Base-by-base conservation (phyloP, 441 rosid genomes). In the Erysimum pusillum region DNA sequence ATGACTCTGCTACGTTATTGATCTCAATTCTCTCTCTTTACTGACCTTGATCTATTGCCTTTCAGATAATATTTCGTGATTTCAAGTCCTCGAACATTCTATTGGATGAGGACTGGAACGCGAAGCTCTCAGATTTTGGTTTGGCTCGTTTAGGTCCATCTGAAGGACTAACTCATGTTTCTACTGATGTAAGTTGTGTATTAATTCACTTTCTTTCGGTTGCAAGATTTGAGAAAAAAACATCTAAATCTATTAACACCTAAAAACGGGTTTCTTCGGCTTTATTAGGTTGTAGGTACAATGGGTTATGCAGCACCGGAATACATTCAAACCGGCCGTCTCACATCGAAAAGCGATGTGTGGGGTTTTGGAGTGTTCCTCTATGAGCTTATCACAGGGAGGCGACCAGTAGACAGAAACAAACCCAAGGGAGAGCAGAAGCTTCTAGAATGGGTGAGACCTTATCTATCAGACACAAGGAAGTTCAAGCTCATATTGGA, bases 241-340 rank as follows among this genome's bases (percentile, higher is more conserved):
- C 31, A 22, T 41, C 12, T 42, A 63, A 5, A 9, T 44, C 17
- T 62, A 35, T 15, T 13, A 52, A 52, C n/a, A 4, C 1, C 8
- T 68, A 39, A 11, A 4, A 57, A 56, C 11, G 38, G 66, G 58
- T 53, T 56, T 51, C 48, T 59, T 25, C 6, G 31, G 44, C 49
- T 77, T 58, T n/a, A 53, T 69, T 79, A 95, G 97, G 98, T 93
- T 62, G 97, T 95, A 45, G 99, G 98, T 68, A 95, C 99, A 58
- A 81, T 87, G 91, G 98, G 97, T 63, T 95, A 95, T 83, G 96
- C 92, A n/a, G 94, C 99, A 39, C 99, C 98, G 2, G 99, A 95
- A 35, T 95, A 95, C 68, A 38, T 95, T 42, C 96, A 85, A 48
- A 90, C 98, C 0, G 99, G 99, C 7, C 94, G 96, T 76, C 89